phyloP scores from a whole-genome alignment of 805 yeast species.

The Yarrowia sp. region DNA sequence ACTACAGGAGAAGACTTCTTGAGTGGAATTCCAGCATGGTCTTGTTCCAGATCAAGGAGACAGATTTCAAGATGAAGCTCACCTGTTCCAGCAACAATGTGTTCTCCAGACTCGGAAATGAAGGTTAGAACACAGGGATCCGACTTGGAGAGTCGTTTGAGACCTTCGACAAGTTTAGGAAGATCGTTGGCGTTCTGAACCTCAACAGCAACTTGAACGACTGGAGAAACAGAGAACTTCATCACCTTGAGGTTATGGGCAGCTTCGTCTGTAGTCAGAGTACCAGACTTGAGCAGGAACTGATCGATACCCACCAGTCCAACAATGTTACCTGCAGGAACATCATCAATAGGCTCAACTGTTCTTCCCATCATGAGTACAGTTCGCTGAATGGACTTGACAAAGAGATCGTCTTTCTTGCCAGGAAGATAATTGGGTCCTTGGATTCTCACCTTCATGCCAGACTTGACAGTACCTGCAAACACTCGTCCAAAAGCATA shows the following conservation, averaged over 20 bases:
- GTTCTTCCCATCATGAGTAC: constrained; percentile 99
- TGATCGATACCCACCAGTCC: constrained; percentile 99
- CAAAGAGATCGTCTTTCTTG: constrained; percentile 93
- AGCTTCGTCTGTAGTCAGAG: constrained; percentile 92
- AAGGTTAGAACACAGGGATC: constrained; percentile 94
- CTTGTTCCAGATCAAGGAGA: constrained; percentile 90
- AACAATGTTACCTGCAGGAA: constrained; percentile 99
- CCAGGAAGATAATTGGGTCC: constrained; percentile 99
- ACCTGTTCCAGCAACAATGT: constrained; percentile 99
- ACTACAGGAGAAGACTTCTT: constrained; percentile 97
- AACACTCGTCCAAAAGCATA: constrained; percentile 99
- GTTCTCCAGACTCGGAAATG: constrained; percentile 96
- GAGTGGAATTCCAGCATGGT: constrained; percentile 99
- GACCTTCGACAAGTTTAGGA: constrained; percentile 99
- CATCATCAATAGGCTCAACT: constrained; percentile 97
- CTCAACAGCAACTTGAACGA: constrained; percentile 99
- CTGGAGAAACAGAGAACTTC: constrained; percentile 99
- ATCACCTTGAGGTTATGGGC: constrained; percentile 99
- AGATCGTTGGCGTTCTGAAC: constrained; percentile 99
- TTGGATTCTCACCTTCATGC: constrained; percentile 99
- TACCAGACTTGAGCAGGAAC: constrained; percentile 98
- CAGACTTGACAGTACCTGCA: constrained; percentile 98
- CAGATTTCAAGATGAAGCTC: constrained; percentile 99
- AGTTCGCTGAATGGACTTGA: constrained; percentile 97
- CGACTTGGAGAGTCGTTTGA: constrained; percentile 98